Percentiles rank a stretch among this genome's conserved stretches.
phyloP scores from a whole-genome alignment of 2,329 filamentous ascomycete species.

The Colletotrichum costaricense region DNA sequence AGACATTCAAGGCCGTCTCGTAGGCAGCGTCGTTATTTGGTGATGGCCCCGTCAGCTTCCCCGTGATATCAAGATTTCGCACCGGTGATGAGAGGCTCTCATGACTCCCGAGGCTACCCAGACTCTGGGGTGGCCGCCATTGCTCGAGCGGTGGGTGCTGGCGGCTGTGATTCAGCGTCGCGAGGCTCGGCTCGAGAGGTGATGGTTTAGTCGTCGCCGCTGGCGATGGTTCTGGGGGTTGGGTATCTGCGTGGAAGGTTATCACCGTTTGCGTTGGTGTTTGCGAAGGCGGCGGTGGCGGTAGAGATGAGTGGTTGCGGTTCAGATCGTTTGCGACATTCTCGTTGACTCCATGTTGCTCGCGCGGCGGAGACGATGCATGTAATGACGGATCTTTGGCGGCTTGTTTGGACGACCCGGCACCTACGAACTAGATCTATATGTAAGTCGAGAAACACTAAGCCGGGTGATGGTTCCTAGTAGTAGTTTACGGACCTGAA shows the following conservation, averaged over 20 bases:
- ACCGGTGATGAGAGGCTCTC: constrained; percentile 15
- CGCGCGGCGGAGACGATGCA: neutral
- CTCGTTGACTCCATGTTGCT: neutral
- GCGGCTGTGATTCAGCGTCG: neutral
- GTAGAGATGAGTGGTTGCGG: neutral
- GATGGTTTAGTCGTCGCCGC: neutral
- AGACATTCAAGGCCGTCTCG: constrained; percentile 47
- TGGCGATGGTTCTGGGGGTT: neutral
- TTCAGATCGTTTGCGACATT: neutral
- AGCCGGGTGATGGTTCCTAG: neutral
- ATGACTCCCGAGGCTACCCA: neutral
- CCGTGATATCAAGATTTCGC: neutral
- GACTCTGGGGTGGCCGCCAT: constrained; percentile 15
- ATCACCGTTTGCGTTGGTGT: neutral
- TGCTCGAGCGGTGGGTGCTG: neutral
- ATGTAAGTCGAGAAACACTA: neutral
- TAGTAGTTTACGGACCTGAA: constrained; percentile 34
- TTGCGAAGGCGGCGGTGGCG: neutral
- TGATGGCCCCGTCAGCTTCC: neutral
- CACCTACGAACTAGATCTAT: constrained; percentile 26
- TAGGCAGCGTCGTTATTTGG: constrained; percentile 37
- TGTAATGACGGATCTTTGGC: neutral
- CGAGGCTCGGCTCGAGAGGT: constrained; percentile 15
- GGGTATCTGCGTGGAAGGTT: constrained; percentile 10
- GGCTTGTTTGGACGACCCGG: neutral